Evolutionary conservation across 495 filamentous ascomycete species (phyloP), one percentile per base, ranked within the genome.

Genomic region (Lophiostoma macrostomum): DNA sequence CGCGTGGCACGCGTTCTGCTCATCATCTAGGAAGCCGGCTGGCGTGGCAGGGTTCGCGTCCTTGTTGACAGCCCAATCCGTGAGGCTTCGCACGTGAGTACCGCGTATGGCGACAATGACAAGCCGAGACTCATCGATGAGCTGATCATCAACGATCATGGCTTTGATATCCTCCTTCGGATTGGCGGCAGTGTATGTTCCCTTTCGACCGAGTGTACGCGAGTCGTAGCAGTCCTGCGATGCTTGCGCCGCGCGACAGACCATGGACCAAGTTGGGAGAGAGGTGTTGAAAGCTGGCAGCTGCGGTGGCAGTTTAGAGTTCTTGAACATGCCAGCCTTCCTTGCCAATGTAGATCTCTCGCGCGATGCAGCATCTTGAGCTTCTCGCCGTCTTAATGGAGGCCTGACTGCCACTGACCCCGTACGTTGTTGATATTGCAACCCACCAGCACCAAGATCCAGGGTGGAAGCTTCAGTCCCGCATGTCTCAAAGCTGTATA

Each of bases 31-130:
- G n/a, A 27, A 45, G 12, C 24, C 41, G 20, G 20, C 24, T 3
- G 41, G 41, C 24, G 25, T 45, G n/a, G 41, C 41, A 4, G 41
- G 20, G 11, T 4, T 45, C 5, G 20, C 12, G 3, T 24, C 41
- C 41, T 45, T 45, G 41, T 45, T 45, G 20, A 45, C 41, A 12
- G 41, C 41, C 41, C 41, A 45, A 29, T 45, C 41, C 10, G 41
- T 13, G 24, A 45, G 24, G 20, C 20, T 2, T 19, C 19, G 41
- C n/a, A 25, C 25, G 20, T 45, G 41, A 27, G 41, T 45, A 45
- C 41, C 41, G 24, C 41, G 41, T 45, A 45, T 29, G 41, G 41
- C 25, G 41, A 45, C 41, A 13, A 45, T 45, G 24, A 45, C 41
- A 25, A 45, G 3, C n/a, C 41, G 41, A 1, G 18, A 13, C 20